A percentile compares a stretch with the other conserved stretches of the same genome.
phyloP scores from a whole-genome alignment of 2,329 filamentous ascomycete genomes.

The Ophiostoma himal-ulmi region DNA sequence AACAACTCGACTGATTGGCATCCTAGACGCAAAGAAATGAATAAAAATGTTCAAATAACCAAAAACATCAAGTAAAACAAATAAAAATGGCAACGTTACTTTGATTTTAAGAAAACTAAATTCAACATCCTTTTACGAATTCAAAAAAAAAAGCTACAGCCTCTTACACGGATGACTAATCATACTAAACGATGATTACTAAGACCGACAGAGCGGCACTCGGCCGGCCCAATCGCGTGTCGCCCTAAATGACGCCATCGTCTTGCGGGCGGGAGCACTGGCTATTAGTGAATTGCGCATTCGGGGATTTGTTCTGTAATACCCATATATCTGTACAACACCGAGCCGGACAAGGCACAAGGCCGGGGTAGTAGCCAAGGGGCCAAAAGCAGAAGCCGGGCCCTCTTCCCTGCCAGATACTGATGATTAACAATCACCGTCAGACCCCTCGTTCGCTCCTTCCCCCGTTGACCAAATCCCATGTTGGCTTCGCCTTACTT shows the following conservation, averaged over 20 bases:
- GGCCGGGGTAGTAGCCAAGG: background rate
- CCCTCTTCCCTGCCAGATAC: background rate
- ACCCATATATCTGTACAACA: background rate
- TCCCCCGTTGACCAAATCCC: background rate
- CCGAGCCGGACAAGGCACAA: constrained; percentile 7
- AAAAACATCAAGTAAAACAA: background rate
- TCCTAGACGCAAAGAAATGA: background rate
- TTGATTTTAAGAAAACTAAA: too few relatives aligned
- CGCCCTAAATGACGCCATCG: constrained; percentile 11
- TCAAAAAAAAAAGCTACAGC: background rate
- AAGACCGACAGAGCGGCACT: background rate
- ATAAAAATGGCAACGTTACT: background rate
- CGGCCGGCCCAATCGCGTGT: constrained; percentile 2
- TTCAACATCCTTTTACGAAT: background rate
- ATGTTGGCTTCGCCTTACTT: background rate
- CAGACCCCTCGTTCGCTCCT: background rate
- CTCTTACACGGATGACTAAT: background rate
- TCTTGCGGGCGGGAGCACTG: background rate
- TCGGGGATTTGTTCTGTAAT: background rate
- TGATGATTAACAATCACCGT: background rate
- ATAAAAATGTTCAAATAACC: background rate
- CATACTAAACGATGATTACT: background rate
- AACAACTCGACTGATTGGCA: too few relatives aligned
- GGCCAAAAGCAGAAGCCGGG: background rate
- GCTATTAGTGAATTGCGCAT: background rate